Evolutionary conservation across 257 asterid genomes (phyloP).

Genomic region (Solanum ahanhuiri): DNA sequence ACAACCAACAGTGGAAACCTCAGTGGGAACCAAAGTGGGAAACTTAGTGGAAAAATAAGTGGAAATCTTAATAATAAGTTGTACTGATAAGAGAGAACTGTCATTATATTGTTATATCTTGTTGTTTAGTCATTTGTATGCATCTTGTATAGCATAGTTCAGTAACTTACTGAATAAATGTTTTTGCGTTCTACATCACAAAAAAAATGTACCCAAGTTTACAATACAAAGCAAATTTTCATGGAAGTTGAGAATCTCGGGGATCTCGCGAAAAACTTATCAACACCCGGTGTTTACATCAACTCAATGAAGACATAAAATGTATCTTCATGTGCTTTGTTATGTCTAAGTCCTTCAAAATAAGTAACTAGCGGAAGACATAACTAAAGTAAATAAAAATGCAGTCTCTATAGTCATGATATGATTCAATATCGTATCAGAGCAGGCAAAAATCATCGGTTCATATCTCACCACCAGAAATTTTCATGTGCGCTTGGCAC

Average conservation of each 20-base stretch:
- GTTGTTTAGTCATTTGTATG: neutral
- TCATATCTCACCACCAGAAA: neutral
- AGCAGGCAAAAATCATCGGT: neutral
- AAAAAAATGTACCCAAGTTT: neutral
- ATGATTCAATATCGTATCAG: neutral
- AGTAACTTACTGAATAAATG: conserved; percentile 2
- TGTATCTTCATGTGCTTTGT: conserved; percentile 18
- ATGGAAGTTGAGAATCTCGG: neutral
- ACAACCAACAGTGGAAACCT: conserved; percentile 80
- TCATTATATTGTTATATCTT: neutral
- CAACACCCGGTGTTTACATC: neutral
- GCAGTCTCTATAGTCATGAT: neutral
- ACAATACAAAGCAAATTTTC: neutral
- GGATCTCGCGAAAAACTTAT: neutral
- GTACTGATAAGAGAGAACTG: neutral
- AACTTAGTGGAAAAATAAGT: conserved; percentile 21
- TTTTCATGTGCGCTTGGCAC: neutral
- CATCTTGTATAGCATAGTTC: neutral
- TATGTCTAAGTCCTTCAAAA: no score
- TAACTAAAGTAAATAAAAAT: neutral
- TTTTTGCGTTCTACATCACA: neutral
- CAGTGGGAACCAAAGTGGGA: conserved; percentile 39
- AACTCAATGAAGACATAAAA: neutral
- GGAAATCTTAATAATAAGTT: conserved; percentile 46
- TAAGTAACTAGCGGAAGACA: neutral